phyloP scores from a whole-genome alignment of 2,329 filamentous ascomycete genomes.

The Lachnellula subtilissima region DNA sequence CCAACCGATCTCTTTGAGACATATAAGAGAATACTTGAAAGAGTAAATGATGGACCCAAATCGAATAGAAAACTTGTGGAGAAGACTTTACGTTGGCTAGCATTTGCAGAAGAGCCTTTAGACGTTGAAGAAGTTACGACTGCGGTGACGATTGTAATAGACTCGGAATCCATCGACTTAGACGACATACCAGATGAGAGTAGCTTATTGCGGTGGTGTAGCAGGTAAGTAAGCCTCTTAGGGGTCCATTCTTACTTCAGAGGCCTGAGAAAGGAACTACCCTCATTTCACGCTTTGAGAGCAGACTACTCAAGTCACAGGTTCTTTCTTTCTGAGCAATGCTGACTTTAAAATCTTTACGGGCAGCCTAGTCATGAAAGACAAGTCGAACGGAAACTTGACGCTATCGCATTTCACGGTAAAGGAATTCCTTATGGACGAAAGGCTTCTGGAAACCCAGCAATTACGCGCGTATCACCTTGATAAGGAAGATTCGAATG shows the following conservation, averaged over 20 bases:
- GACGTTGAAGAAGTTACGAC: not conserved
- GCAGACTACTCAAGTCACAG: too few species aligned
- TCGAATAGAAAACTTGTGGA: not conserved
- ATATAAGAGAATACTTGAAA: constrained; percentile 23
- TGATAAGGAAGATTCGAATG: not conserved
- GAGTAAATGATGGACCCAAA: constrained; percentile 6
- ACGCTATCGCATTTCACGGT: constrained; percentile 2
- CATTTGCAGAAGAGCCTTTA: not conserved
- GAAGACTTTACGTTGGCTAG: not conserved
- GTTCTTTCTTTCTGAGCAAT: too few species aligned
- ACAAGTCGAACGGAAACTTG: not conserved
- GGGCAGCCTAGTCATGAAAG: not conserved
- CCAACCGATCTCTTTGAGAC: constrained; percentile 21
- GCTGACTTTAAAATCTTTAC: not conserved
- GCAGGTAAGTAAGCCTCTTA: too few species aligned
- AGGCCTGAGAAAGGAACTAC: too few species aligned
- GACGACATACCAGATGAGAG: too few species aligned
- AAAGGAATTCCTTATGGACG: not conserved
- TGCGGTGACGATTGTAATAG: too few species aligned
- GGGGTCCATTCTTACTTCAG: too few species aligned
- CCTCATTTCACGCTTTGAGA: too few species aligned
- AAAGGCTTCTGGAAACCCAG: not conserved
- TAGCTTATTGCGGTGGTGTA: too few species aligned
- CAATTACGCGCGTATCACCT: not conserved
- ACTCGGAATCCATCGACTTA: too few species aligned